Evolutionary conservation across 495 filamentous ascomycete genomes (phyloP), one percentile per base, ranked within the genome.

Genomic region (Lasiosphaeris hirsuta): DNA sequence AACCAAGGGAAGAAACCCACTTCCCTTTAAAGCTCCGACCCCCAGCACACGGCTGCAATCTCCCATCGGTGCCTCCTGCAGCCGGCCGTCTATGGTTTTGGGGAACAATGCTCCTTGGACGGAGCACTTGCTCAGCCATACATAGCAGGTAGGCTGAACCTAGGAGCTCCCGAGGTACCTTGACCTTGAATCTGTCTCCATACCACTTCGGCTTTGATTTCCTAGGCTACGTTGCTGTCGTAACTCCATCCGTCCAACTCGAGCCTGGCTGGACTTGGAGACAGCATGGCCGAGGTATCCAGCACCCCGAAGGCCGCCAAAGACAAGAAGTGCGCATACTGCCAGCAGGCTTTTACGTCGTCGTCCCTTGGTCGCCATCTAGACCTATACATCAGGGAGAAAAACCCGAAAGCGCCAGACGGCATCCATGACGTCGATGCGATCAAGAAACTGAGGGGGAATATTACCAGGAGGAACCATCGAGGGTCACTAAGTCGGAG

Each of bases 321-420:
- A 71, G 90, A 96, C 75, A 87, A 84, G 60, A 82, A 77, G 64
- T 96, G 92, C 69, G 89, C 87, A 15, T 96, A 88, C 76, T 96
- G 92, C 72, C 72, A 83, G 40, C 89, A 93, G 68, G 71, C 84
- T 2, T 96, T 96, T 62, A 96, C 92, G 2, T 96, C 92, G 7
- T 96, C 91, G 6, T 94, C 90, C 3, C 79, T 96, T n/a, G 92
- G 92, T 19, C 87, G 92, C 38, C 92, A 96, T 74, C 82, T 96
- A 23, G 92, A 96, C 67, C 81, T 94, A 36, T 96, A 92, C 68
- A 87, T 96, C 59, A 90, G 89, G 67, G 85, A 87, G 62, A 92
- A 89, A 72, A 96, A 96, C 66, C 85, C 87, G 5, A 90, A 89
- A 64, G 76, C 85, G 1, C 81, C 90, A 3, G 92, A 96, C 72